Evolutionary conservation across 441 rosid genomes (phyloP).

Genomic region (Adansonia gregorii): DNA sequence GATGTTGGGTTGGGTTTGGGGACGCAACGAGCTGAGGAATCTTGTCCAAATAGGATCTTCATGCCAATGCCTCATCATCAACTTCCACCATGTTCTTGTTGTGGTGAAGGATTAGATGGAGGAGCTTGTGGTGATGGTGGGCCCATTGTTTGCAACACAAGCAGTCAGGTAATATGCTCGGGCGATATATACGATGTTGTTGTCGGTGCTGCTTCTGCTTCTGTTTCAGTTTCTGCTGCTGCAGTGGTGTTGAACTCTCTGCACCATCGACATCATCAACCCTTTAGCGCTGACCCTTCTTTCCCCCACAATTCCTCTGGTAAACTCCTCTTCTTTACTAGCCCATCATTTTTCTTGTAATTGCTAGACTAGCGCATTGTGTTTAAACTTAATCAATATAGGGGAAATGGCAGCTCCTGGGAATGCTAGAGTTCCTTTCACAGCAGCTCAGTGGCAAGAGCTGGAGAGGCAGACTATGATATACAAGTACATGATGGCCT

Average conservation of each 20-base stretch:
- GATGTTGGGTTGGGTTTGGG: conserved; percentile 47
- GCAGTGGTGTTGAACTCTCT: conserved; percentile 29
- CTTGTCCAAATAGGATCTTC: conserved; percentile 30
- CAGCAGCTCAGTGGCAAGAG: conserved; percentile 62
- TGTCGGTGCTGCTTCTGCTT: conserved; percentile 33
- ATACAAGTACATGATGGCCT: conserved; percentile 58
- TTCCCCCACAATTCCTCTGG: conserved; percentile 44
- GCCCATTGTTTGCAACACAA: conserved; percentile 47
- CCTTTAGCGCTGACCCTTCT: conserved; percentile 34
- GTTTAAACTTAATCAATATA: conserved; percentile 16
- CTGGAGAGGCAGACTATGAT: conserved; percentile 60
- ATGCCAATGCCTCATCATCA: conserved; percentile 35
- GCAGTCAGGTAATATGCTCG: conserved; percentile 44
- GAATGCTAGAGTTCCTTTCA: conserved; percentile 45
- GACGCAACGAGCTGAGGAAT: conserved; percentile 34
- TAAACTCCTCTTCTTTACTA: conserved; percentile 22
- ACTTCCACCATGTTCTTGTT: conserved; percentile 28
- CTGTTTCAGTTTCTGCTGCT: neutral
- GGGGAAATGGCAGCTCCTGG: conserved; percentile 47
- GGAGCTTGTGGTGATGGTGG: conserved; percentile 35
- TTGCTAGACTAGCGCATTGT: neutral
- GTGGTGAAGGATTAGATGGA: conserved; percentile 29
- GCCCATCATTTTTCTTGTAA: neutral
- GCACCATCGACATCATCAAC: conserved; percentile 9
- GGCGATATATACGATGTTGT: conserved; percentile 52